Evolutionary conservation across 148 eudicot species (phyloP).

Genomic region (Fagopyrum homotropicum): DNA sequence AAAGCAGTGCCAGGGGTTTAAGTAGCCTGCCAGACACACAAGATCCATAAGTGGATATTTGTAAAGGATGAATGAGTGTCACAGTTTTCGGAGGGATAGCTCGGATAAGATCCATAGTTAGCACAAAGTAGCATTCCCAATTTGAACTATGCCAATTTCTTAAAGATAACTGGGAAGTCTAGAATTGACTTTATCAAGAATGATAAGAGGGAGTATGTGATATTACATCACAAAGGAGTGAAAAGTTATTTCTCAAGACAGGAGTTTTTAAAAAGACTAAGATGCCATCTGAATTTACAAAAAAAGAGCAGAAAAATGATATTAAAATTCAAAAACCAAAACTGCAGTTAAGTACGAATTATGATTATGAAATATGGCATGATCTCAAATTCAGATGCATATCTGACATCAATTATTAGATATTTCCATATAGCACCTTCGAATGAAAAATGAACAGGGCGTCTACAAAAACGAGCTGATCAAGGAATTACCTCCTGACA

Average conservation of each 20-base stretch:
- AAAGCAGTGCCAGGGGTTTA: not conserved
- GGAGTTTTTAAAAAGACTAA: not conserved
- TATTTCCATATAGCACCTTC: not conserved
- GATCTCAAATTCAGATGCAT: not conserved
- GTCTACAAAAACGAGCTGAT: not conserved
- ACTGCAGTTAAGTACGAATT: not conserved
- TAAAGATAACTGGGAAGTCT: not conserved
- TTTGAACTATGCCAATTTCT: not conserved
- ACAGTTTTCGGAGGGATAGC: not conserved
- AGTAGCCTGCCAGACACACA: not conserved
- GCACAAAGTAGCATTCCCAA: not conserved
- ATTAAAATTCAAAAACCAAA: not conserved
- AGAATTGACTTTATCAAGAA: not conserved
- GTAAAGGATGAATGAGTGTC: not conserved
- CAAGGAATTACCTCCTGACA: conserved; percentile 51
- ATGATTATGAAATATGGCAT: not conserved
- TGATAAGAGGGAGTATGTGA: not conserved
- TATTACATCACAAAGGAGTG: not conserved
- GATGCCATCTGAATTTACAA: not conserved
- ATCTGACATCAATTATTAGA: not conserved
- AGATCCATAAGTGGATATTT: not conserved
- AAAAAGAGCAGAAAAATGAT: not conserved
- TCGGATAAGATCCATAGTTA: not conserved
- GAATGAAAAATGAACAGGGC: not conserved
- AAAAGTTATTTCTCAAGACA: not conserved